phyloP scores from a whole-genome alignment of 208 protist species.

The Strigomonas galati region DNA sequence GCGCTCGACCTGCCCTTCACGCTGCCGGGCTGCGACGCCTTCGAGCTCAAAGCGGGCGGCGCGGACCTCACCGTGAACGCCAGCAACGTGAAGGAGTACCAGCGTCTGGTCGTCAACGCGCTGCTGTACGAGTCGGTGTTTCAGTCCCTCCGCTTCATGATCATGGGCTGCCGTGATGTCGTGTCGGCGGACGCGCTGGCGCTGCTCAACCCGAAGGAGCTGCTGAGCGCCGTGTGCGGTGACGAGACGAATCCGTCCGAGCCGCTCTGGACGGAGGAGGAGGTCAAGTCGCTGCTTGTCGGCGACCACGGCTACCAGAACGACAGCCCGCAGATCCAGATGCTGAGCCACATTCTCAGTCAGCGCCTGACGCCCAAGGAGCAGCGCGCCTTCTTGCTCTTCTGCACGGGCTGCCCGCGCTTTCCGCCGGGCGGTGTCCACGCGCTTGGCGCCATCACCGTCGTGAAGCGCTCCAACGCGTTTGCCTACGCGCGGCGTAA shows the following conservation, averaged over 20 bases:
- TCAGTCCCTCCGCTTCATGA: constrained; percentile 59
- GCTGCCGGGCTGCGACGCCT: constrained; percentile 66
- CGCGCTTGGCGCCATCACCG: constrained; percentile 85
- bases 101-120: constrained; percentile 47
- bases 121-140: constrained; percentile 74
- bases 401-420: constrained; percentile 86
- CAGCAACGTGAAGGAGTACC: constrained; percentile 57
- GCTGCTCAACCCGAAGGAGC: constrained; percentile 52
- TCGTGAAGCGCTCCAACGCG: constrained; percentile 72
- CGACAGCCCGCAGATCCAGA: constrained; percentile 72
- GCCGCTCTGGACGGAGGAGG: constrained; percentile 75
- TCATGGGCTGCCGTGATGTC: constrained; percentile 68
- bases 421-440: constrained; percentile 81
- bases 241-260: constrained; percentile 29
- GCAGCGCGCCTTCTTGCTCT: constrained; percentile 86
- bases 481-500: constrained; percentile 30
- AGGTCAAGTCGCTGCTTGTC: constrained; percentile 78
- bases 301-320: constrained; percentile 88
- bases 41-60: constrained; percentile 58
- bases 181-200: constrained; percentile 68
- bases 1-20: constrained; percentile 80
- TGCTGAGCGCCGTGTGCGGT: constrained; percentile 64
- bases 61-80: constrained; percentile 36
- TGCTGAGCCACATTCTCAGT: constrained; percentile 67
- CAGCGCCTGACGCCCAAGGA: constrained; percentile 65